Evolutionary conservation across 164 flowering plant species (phyloP), one percentile per base, ranked within the genome.

Genomic region (Santalum album): DNA sequence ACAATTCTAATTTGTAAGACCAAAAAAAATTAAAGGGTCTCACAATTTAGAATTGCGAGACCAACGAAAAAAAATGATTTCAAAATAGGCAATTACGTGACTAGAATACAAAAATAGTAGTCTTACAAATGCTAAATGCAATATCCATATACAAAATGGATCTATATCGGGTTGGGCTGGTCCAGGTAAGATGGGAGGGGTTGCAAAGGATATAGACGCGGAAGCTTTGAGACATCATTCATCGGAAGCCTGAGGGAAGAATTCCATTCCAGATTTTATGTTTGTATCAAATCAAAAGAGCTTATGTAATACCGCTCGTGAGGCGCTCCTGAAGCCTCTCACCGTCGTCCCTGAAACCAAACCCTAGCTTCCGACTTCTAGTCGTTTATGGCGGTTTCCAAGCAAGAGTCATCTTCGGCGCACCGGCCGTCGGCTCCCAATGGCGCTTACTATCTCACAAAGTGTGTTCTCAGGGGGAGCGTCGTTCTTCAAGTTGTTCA

Each of bases 401-500:
- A 75, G 57, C 83, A 87, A 34, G 84, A 80, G 54, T 75, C 78
- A 3, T 73, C 85, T 22, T 59, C 78, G 0, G 64, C 56, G 16
- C 67, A 70, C 58, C 68, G 68, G 10, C 69, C 71, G 60, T 59
- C 78, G 15, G 16, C 59, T 19, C 34, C 34, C 38, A 64, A 62
- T 9, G 66, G 64, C 49, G 59, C 49, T 29, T 75, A 78, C 62
- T 92, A 85, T 56, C 76, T 92, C 20, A 90, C 97, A 26, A 92
- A 89, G 65, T 80, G 86, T 65, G 85, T 87, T 22, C 78, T 87
- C 57, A 69, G 66, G 26, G 82, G 95, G 7, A 83, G 86, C 70
- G 95, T 65, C 49, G 79, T 92, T 53, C 92, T 87, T 51, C 99
- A 92, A 36, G 92, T 80, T 48, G 83, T 78, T 42, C 65, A 66